These are phyloP conservation scores for Eucalyptus shirleyi DNA, from an alignment of 345 rosid species.

Conservation along the genomic window DNA sequence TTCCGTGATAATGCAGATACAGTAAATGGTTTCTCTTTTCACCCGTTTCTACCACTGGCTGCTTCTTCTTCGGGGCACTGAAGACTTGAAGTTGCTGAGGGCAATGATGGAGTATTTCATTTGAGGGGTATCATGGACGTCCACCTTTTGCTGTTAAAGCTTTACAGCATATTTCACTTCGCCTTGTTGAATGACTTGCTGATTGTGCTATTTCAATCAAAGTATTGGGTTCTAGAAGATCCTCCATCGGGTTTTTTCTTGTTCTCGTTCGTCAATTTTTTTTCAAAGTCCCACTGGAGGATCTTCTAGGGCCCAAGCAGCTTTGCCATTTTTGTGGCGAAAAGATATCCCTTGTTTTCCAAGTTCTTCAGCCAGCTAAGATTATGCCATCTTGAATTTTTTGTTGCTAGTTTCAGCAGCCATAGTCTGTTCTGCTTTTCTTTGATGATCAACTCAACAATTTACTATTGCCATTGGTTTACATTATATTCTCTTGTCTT, in stretches of 20 bases:
- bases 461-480: neutral
- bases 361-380: neutral
- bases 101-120: constrained; percentile 11
- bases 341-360: neutral
- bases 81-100: constrained; percentile 49
- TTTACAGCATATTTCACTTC: neutral
- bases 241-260: neutral
- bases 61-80: constrained; percentile 90
- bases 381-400: neutral
- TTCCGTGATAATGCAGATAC: constrained; percentile 42
- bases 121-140: neutral
- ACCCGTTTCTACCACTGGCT: constrained; percentile 74
- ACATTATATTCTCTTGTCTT: neutral
- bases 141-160: neutral
- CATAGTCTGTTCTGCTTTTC: neutral
- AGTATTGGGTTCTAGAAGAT: neutral
- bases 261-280: neutral
- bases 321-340: neutral
- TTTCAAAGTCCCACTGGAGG: neutral
- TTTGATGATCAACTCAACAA: neutral
- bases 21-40: constrained; percentile 73
- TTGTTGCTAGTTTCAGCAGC: neutral
- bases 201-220: neutral
- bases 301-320: neutral
- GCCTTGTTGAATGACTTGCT: neutral